Conservation (phyloP, 140 eudicot genomes). For the Cichorium intybus region DNA sequence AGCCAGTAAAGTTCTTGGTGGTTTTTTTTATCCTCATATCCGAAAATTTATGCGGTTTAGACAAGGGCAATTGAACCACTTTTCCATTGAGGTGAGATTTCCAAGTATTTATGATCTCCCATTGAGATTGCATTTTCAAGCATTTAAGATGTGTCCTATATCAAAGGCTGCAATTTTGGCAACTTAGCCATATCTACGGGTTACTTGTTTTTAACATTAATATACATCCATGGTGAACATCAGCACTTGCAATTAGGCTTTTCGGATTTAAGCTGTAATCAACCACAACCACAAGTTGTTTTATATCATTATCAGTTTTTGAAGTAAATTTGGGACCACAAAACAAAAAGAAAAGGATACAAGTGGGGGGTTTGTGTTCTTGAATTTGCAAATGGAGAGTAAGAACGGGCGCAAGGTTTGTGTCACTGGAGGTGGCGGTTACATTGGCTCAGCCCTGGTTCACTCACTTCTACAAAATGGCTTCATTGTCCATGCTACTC, state of each 20-base stretch:
- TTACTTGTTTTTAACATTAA: too few species aligned
- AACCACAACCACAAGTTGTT: neutral
- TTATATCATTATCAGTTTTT: neutral
- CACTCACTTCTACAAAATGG: slow-evolving; percentile 45
- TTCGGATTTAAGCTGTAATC: neutral
- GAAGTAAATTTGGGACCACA: neutral
- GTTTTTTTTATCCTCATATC: too few species aligned
- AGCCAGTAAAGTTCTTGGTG: too few species aligned
- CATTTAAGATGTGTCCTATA: neutral
- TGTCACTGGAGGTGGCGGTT: slow-evolving; percentile 72
- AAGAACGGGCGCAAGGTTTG: slow-evolving; percentile 41
- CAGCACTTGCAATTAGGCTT: neutral
- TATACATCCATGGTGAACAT: too few species aligned
- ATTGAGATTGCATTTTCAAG: neutral
- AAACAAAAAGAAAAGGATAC: neutral
- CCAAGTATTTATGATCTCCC: neutral
- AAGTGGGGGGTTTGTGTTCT: neutral
- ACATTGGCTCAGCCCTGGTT: slow-evolving; percentile 56
- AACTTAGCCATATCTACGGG: too few species aligned
- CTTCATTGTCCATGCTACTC: slow-evolving; percentile 65
- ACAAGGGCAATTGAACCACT: too few species aligned
- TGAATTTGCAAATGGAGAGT: slow-evolving; percentile 17
- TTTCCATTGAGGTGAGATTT: neutral
- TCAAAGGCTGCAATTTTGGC: too few species aligned
- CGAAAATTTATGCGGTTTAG: too few species aligned